These are phyloP conservation scores for Crithidia bombi DNA, from an alignment of 208 protist species.

Conservation along the genomic window DNA sequence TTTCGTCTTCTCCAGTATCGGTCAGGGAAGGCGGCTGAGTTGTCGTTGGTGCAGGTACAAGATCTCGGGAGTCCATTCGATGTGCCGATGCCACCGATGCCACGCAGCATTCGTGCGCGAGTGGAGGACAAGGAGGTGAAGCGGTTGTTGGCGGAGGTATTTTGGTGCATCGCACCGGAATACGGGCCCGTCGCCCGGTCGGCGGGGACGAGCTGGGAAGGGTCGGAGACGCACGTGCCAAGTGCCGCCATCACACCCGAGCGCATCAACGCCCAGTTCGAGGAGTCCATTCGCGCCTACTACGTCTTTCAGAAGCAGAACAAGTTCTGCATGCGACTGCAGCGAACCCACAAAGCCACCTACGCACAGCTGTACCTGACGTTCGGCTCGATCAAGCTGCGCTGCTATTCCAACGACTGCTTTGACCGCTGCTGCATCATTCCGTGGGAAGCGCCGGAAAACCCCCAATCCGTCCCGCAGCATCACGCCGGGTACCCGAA, in stretches of 20 bases:
- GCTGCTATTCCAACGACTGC: slow-evolving; percentile 92
- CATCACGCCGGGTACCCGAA: slow-evolving; percentile 57
- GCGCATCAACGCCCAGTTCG: slow-evolving; percentile 71
- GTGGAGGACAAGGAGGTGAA: slow-evolving; percentile 52
- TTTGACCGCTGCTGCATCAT: slow-evolving; percentile 67
- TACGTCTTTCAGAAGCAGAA: slow-evolving; percentile 85
- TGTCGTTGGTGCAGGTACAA: neutral
- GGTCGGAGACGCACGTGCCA: neutral
- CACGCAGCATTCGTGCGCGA: slow-evolving; percentile 45
- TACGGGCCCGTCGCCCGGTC: slow-evolving; percentile 26
- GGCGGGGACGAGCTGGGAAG: neutral
- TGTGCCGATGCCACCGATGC: slow-evolving; percentile 48
- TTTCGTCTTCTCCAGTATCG: slow-evolving; percentile 3
- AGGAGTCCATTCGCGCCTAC: slow-evolving; percentile 78
- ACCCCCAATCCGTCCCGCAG: slow-evolving; percentile 1
- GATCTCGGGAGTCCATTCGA: slow-evolving; percentile 31
- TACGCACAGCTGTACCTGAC: slow-evolving; percentile 89
- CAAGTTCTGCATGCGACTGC: slow-evolving; percentile 71
- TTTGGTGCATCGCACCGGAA: slow-evolving; percentile 62
- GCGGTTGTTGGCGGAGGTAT: slow-evolving; percentile 71
- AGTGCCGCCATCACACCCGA: slow-evolving; percentile 41
- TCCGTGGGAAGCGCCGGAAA: slow-evolving; percentile 48
- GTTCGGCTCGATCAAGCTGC: slow-evolving; percentile 89
- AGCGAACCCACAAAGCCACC: slow-evolving; percentile 64
- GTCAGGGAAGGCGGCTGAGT: neutral